Evolutionary conservation across 495 filamentous ascomycete species (phyloP).

Genomic region (Cryomyces minteri): DNA sequence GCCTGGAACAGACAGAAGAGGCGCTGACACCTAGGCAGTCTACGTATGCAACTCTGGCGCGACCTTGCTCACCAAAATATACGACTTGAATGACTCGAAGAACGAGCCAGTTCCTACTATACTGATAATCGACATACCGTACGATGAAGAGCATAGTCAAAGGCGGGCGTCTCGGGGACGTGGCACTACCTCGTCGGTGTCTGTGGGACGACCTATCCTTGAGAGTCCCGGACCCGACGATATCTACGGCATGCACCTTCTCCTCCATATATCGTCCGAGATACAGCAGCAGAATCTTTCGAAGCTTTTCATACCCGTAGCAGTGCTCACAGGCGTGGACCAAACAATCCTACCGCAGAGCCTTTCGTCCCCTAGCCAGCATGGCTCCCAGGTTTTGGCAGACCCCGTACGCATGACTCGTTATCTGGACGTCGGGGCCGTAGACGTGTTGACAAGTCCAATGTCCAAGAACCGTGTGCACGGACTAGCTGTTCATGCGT

Average conservation of each 20-base stretch:
- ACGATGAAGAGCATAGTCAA: conserved; percentile 16
- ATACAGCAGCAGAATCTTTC: conserved; percentile 12
- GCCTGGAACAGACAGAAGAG: neutral
- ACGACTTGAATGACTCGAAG: conserved; percentile 9
- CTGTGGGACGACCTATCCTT: neutral
- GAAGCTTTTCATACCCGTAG: conserved; percentile 14
- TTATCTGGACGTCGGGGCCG: conserved; percentile 69
- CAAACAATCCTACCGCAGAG: neutral
- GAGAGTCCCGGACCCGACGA: conserved; percentile 8
- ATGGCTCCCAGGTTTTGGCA: conserved; percentile 15
- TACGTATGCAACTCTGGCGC: conserved; percentile 12
- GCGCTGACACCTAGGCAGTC: conserved; percentile 4
- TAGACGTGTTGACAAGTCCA: conserved; percentile 68
- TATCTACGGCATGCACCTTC: conserved; percentile 16
- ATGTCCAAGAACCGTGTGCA: conserved; percentile 49
- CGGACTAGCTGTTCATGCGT: conserved; percentile 63
- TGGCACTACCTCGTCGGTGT: conserved; percentile 11
- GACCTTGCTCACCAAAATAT: conserved; percentile 12
- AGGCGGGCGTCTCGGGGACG: conserved; percentile 14
- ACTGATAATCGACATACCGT: conserved; percentile 17
- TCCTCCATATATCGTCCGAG: conserved; percentile 14
- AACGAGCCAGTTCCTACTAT: conserved; percentile 8
- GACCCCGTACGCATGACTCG: conserved; percentile 33
- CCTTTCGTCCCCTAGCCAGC: conserved; percentile 4
- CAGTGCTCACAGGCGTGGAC: conserved; percentile 14